A percentile compares a stretch with the other conserved stretches of the same genome.
These are phyloP conservation scores for Paramecium sexaurelia DNA, from an alignment of 73 alveolate genomes.

Conservation along the genomic window DNA sequence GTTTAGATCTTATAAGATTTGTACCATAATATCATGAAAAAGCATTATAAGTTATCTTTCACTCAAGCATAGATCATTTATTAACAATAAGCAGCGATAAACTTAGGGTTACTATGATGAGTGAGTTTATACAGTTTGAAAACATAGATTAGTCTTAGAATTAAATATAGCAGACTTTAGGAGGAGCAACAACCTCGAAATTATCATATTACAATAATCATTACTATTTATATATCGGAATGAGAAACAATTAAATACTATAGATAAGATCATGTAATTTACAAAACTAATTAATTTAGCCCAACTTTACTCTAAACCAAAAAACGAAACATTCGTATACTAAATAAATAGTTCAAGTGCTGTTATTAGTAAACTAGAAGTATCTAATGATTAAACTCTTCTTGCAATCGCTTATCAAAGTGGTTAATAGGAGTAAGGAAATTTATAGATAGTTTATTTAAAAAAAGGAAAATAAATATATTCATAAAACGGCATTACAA, in stretches of 20 bases:
- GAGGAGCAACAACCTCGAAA: background rate
- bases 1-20: background rate
- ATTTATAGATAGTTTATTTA: background rate
- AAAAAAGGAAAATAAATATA: background rate
- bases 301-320: background rate
- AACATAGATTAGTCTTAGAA: background rate
- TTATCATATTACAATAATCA: background rate
- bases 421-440: background rate
- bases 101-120: background rate
- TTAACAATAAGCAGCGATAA: slow-evolving; percentile 2
- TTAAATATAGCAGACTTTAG: background rate
- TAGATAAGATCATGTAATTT: background rate
- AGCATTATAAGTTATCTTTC: background rate
- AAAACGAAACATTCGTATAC: background rate
- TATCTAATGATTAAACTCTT: slow-evolving; percentile 2
- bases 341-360: background rate
- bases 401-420: slow-evolving; percentile 34
- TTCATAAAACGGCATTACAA: background rate
- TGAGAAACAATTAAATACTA: background rate
- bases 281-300: background rate
- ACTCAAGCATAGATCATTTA: slow-evolving; percentile 26
- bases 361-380: background rate
- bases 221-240: background rate
- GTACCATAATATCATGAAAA: slow-evolving; percentile 11
- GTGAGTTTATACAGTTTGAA: background rate